Evolutionary conservation across 2,329 filamentous ascomycete genomes (phyloP), one percentile per base, ranked within the genome.

Genomic region (Penicillium sp.): DNA sequence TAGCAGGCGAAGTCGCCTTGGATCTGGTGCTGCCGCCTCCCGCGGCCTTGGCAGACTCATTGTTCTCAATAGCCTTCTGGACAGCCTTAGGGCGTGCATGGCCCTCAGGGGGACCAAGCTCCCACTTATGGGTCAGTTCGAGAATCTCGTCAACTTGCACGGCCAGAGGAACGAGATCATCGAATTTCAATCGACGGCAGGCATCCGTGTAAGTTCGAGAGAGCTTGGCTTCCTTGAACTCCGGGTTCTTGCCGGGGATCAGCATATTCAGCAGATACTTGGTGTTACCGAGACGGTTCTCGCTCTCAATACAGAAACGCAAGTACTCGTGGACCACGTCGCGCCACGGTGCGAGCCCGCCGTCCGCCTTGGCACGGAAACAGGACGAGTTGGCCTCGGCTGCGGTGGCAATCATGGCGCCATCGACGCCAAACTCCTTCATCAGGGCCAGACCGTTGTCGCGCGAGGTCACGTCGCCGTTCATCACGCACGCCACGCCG

Each of bases 331-430:
- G 77, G 3, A 87, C 86, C 1, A 95, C 83, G 40, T 91, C 84
- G 49, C 77, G 73, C 91, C 91, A 97, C 1, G 78, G 74, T 0
- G 81, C 77, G 27, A 84, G 63, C 1, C 87, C 89, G 9, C 89
- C 89, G 32, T 87, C 79, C 1, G 76, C 78, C 29, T 78, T 70
- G 1, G 77, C 67, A 31, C 86, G 79, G 74, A 98, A 98, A 61
- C 87, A 90, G 55, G 87, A 94, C 3, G 89, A 81, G 64, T 98
- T 98, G 54, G 84, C 81, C 73, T 98, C 93, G 1, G 93, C 93
- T 3, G 88, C 80, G 3, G 89, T 93, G 8, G 93, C 93, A 60
- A 98, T 97, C 93, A 98, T 98, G 50, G 88, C 93, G 5, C 90
- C 91, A 62, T 97, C 90, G 5, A 86, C 87, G n/a, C 84, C 85